A percentile compares a stretch with the other conserved stretches of the same genome.
These are phyloP conservation scores for Exophiala calicioides DNA, from an alignment of 2,329 filamentous ascomycete species.

Conservation along the genomic window DNA sequence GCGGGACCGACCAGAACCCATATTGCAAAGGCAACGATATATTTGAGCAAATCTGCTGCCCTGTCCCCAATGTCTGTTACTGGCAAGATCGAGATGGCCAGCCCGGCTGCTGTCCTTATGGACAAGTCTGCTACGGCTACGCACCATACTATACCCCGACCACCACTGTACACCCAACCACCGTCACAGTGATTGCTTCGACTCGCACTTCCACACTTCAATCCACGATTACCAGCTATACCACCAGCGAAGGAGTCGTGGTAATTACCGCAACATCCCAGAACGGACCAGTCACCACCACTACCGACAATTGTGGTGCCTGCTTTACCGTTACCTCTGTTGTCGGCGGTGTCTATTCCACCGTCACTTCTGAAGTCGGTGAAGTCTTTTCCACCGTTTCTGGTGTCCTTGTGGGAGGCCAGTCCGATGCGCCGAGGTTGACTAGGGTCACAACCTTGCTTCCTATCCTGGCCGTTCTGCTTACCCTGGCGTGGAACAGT, in stretches of 20 bases:
- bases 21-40: slow-evolving; percentile 28
- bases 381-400: slow-evolving; percentile 19
- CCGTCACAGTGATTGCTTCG: slow-evolving; percentile 8
- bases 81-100: slow-evolving; percentile 32
- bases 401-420: slow-evolving; percentile 20
- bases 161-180: slow-evolving; percentile 12
- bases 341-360: slow-evolving; percentile 14
- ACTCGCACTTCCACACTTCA: slow-evolving; percentile 7
- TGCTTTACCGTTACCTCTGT: slow-evolving; percentile 18
- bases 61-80: slow-evolving; percentile 32
- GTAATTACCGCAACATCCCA: slow-evolving; percentile 15
- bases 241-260: slow-evolving; percentile 15
- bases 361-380: slow-evolving; percentile 17
- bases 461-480: slow-evolving; percentile 3
- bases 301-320: slow-evolving; percentile 3
- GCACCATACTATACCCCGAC: slow-evolving; percentile 16
- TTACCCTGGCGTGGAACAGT: slow-evolving; percentile 5
- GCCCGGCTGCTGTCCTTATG: slow-evolving; percentile 34
- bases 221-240: slow-evolving; percentile 8
- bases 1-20: slow-evolving; percentile 31
- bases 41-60: slow-evolving; percentile 31
- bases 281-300: slow-evolving; percentile 5
- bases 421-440: slow-evolving; percentile 2
- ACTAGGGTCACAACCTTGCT: neutral
- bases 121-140: slow-evolving; percentile 29